phyloP scores from a whole-genome alignment of 768 basidiomycete species.

The Panellus pusillus region DNA sequence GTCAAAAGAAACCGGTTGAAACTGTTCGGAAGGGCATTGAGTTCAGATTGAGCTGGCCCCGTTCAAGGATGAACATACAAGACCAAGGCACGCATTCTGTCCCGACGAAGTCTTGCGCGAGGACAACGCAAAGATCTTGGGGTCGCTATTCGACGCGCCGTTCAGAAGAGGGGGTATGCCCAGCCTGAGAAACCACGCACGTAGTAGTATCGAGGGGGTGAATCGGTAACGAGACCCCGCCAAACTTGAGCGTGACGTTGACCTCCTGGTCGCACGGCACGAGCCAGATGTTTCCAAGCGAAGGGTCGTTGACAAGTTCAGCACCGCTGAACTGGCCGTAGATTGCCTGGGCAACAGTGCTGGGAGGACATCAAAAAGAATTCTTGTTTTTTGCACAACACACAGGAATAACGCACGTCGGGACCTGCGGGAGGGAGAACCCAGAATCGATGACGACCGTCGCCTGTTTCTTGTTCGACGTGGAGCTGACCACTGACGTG shows the following conservation, averaged over 20 bases:
- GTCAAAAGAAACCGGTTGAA: conserved; percentile 80
- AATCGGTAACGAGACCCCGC: conserved; percentile 64
- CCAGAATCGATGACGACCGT: conserved; percentile 76
- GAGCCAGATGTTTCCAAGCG: conserved; percentile 58
- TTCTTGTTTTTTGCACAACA: background rate
- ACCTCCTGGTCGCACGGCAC: conserved; percentile 74
- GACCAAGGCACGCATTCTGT: conserved; percentile 61
- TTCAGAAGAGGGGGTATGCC: conserved; percentile 6
- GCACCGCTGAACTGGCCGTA: conserved; percentile 79
- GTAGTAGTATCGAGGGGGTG: conserved; percentile 73
- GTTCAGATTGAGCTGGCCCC: conserved; percentile 10
- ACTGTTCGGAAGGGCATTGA: conserved; percentile 37
- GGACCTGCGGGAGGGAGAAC: conserved; percentile 46
- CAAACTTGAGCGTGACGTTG: conserved; percentile 71
- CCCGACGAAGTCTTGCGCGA: conserved; percentile 36
- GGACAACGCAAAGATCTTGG: conserved; percentile 11
- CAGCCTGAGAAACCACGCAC: conserved; percentile 48
- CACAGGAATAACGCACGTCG: background rate
- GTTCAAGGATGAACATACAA: conserved; percentile 45
- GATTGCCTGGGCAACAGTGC: conserved; percentile 74
- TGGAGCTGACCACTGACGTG: conserved; percentile 66
- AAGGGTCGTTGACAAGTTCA: conserved; percentile 45
- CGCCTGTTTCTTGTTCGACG: conserved; percentile 46
- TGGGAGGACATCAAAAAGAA: conserved; percentile 29
- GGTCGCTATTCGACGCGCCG: conserved; percentile 6